A percentile compares a stretch with the other conserved stretches of the same genome.
Evolutionary conservation across 148 eudicot genomes (phyloP).

Genomic region (Camellia lanceoleosa): DNA sequence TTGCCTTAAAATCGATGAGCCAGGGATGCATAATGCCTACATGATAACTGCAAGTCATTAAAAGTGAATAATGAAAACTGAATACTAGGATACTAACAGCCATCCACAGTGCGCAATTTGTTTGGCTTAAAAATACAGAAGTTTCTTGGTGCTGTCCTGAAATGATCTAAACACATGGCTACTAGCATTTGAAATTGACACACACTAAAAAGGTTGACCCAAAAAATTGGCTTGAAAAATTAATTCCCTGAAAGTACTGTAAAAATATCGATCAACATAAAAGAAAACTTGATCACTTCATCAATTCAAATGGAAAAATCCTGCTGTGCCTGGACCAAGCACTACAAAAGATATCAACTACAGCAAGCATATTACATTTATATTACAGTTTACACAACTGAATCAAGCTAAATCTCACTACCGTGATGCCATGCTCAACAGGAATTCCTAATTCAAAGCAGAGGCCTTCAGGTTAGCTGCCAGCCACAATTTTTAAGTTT

Average conservation of each 20-base stretch:
- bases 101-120: background rate
- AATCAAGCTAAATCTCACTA: background rate
- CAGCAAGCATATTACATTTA: background rate
- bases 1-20: conserved; percentile 50
- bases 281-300: background rate
- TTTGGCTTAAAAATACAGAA: background rate
- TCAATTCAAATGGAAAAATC: too few relatives aligned
- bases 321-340: too few relatives aligned
- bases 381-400: background rate
- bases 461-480: background rate
- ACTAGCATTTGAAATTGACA: background rate
- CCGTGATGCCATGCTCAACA: background rate
- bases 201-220: background rate
- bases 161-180: background rate
- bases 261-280: background rate
- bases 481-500: background rate
- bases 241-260: background rate
- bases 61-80: too few relatives aligned
- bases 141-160: background rate
- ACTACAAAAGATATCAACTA: background rate
- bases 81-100: background rate
- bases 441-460: background rate
- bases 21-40: conserved; percentile 84
- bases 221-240: background rate
- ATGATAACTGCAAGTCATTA: background rate